Evolutionary conservation across 1,139 yeast genomes (phyloP).

Genomic region (Nakaseomyces bracarensis): DNA sequence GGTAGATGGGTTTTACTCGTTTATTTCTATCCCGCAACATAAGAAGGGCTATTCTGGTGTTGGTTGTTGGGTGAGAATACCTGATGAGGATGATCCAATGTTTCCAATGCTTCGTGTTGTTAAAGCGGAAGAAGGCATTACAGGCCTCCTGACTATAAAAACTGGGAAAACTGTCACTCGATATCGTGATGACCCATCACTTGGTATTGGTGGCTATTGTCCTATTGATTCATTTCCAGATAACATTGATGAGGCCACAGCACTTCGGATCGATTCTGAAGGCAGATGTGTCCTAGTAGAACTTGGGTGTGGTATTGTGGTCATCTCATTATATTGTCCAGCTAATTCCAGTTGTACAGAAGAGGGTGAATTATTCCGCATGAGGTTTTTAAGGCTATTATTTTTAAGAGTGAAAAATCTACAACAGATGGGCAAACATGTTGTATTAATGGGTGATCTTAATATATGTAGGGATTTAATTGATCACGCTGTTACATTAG

Average conservation of each 20-base stretch:
- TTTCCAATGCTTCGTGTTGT: conserved; percentile 41
- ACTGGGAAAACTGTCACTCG: conserved; percentile 19
- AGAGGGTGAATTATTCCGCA: conserved; percentile 58
- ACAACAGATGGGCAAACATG: conserved; percentile 47
- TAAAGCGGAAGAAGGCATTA: conserved; percentile 84
- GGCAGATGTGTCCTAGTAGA: conserved; percentile 79
- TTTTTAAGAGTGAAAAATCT: conserved; percentile 54
- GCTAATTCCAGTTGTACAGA: conserved; percentile 73
- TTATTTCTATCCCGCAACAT: conserved; percentile 55
- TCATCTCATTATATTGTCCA: conserved; percentile 83
- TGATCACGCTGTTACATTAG: conserved; percentile 70
- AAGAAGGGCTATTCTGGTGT: conserved; percentile 91
- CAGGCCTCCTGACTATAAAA: conserved; percentile 49
- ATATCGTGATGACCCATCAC: conserved; percentile 19
- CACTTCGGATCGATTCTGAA: conserved; percentile 58
- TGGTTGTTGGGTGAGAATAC: conserved; percentile 64
- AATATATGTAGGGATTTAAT: conserved; percentile 72
- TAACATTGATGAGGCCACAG: conserved; percentile 33
- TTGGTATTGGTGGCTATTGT: conserved; percentile 71
- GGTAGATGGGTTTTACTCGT: conserved; percentile 51
- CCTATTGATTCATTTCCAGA: conserved; percentile 19
- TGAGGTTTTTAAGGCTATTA: conserved; percentile 48
- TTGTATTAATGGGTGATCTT: conserved; percentile 79
- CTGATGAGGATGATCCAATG: conserved; percentile 37
- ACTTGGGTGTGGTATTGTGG: conserved; percentile 49